phyloP scores from a whole-genome alignment of 345 rosid species.

The Citrus hindsii region DNA sequence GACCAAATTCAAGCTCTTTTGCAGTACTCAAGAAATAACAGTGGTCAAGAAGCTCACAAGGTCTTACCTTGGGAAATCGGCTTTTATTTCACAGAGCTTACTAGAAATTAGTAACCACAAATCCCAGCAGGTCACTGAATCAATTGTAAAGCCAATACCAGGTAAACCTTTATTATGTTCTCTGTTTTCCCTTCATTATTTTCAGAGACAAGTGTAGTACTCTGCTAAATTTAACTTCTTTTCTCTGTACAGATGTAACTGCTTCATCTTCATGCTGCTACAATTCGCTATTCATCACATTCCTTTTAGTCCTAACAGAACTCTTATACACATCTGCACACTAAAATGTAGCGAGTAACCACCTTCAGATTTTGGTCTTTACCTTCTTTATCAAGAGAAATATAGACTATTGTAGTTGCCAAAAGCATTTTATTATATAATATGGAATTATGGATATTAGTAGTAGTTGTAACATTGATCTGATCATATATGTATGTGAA shows the following conservation, averaged over 20 bases:
- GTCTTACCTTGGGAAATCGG: slow-evolving; percentile 32
- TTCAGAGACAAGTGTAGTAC: background rate
- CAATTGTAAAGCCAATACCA: slow-evolving; percentile 9
- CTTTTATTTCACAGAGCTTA: slow-evolving; percentile 28
- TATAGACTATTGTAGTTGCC: no score
- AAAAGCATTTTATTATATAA: no score
- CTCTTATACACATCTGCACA: background rate
- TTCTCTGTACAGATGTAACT: background rate
- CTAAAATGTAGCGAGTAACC: background rate
- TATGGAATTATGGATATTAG: no score
- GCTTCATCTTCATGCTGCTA: background rate
- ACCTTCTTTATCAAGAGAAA: no score
- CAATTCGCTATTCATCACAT: slow-evolving; percentile 4
- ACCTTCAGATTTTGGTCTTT: no score
- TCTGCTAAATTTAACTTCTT: background rate
- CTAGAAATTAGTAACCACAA: background rate
- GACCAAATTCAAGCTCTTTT: background rate
- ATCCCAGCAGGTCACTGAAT: slow-evolving; percentile 1
- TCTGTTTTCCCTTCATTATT: background rate
- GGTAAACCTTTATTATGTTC: slow-evolving; percentile 1
- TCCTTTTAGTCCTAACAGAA: background rate
- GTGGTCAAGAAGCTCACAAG: slow-evolving; percentile 27
- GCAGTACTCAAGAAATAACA: slow-evolving; percentile 25
- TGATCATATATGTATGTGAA: no score
- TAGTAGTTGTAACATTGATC: no score